These are phyloP conservation scores for Pharus latifolius DNA, from an alignment of 176 grass and related monocot species.

Conservation along the genomic window DNA sequence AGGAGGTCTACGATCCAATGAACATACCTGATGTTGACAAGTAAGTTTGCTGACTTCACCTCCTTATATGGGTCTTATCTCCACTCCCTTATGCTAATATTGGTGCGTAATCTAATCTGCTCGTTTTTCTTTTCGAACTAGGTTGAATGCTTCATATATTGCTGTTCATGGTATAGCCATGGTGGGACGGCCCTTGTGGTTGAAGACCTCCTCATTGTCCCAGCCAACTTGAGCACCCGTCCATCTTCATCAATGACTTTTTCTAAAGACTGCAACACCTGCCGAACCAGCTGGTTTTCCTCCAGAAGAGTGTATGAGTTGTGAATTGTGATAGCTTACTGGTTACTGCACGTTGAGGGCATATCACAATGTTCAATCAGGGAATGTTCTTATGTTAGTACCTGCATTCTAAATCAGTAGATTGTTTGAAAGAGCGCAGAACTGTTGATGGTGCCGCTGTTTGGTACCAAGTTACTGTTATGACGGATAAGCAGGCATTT, in stretches of 20 bases:
- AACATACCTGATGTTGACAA: slow-evolving; percentile 72
- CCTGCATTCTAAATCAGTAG: background rate
- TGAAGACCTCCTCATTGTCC: slow-evolving; percentile 62
- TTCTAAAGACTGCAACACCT: background rate
- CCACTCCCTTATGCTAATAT: background rate
- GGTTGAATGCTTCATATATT: slow-evolving; percentile 82
- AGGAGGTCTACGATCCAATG: slow-evolving; percentile 87
- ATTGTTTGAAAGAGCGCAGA: background rate
- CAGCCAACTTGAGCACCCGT: slow-evolving; percentile 13
- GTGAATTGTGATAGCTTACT: background rate
- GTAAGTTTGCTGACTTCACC: too few relatives aligned
- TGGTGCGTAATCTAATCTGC: slow-evolving; percentile 8
- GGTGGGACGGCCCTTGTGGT: slow-evolving; percentile 76
- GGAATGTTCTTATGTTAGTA: background rate
- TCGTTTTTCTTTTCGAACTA: slow-evolving; percentile 17
- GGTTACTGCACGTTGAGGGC: background rate
- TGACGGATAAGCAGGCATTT: background rate
- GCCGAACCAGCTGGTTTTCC: background rate
- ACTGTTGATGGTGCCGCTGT: background rate
- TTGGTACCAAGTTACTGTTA: background rate
- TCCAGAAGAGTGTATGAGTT: too few relatives aligned
- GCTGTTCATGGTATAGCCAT: slow-evolving; percentile 70
- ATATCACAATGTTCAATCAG: background rate
- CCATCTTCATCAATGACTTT: background rate
- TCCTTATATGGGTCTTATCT: too few relatives aligned